Base-by-base conservation (phyloP, 2,329 filamentous ascomycete genomes). In the Fusarium concolor region DNA sequence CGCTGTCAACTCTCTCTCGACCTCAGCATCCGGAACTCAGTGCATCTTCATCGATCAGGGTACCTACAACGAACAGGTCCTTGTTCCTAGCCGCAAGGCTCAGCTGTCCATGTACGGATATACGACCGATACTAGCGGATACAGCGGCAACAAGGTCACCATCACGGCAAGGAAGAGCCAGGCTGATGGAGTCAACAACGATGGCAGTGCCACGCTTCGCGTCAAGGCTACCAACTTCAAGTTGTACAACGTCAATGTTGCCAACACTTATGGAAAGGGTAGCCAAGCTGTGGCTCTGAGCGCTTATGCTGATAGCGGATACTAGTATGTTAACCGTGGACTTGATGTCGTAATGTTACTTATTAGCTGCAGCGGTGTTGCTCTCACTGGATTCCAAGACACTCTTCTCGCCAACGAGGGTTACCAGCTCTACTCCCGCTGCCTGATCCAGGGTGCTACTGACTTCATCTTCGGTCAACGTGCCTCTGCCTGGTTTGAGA, bases 11-110 rank as follows among this genome's bases (percentile, higher is more conserved):
- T 83, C 87, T 7, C 82, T 90, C 10, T 85, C 83, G n/a, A 85
- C 82, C 1, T 79, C 80, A 2, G 81, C 82, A 9, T 81, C 83
- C 3, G 67, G 77, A 2, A 80, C 80, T 2, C 86, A 89, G 60
- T 86, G 84, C 72, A 88, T 91, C 77, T 91, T 90, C 79, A 86
- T 91, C 76, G 88, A 85, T 35, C 90, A 90, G 77, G 45, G 87
- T 3, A 88, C 84, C 18, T 90, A 89, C 79, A 65, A 54, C 10
- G 70, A 72, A 22, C 71, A 73, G 37, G 86, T 90, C 33, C 85
- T 84, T 59, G 81, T 89, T 20, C 75, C 81, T 8, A 73, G 76
- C 1, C 81, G 85, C 53, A 79, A 78, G 5, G 85, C 84, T 3
- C 78, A 89, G 37, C 84, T 85, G 26, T 82, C 89, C 61, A 87